Evolutionary conservation across 495 filamentous ascomycete species (phyloP), one percentile per base, ranked within the genome.

Genomic region (Ascodesmis nigricans): DNA sequence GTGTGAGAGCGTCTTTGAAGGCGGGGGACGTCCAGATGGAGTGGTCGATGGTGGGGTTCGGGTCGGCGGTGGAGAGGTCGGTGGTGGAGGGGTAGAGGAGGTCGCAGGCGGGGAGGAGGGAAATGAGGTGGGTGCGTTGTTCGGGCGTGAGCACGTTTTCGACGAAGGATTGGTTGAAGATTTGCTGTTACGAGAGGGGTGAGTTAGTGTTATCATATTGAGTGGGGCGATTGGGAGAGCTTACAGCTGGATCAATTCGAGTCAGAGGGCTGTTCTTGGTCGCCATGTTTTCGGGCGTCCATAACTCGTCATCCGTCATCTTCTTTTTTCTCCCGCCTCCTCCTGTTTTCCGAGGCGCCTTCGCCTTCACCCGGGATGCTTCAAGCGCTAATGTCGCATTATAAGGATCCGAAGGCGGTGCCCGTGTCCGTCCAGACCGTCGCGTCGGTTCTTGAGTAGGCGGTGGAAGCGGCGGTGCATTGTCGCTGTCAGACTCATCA

Each of bases 71-170:
- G 5, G 45, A 19, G 28, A 37, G 18, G 19, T 40, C 36, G 9
- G 28, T 22, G n/a, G 17, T 32, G 1, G 33, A 15, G 3, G 41
- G 33, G 18, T 50, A 50, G 11, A 45, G 35, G 20, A 44, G 44
- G 22, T 49, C 45, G 7, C 39, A 43, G 22, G 36, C 41, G 7
- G 47, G 47, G 1, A 37, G 35, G 5, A 29, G 18, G n/a, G 25
- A 17, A 19, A 37, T 37, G 8, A 37, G n/a, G 3, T 17, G 20
- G n/a, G 29, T 18, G 13, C 24, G 24, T 7, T 30, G 18, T 15
- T 37, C 35, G 16, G 8, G 13, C n/a, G 11, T 19, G 15, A 37
- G n/a, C 3, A 21, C 30, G 18, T 29, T 16, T n/a, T 21, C 11
- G 2, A 13, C 9, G 5, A 37, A 13, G 1, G 21, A 4, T 16